Base-by-base conservation (phyloP, 2,329 filamentous ascomycete genomes). In the Ceratocystis huliohia region DNA sequence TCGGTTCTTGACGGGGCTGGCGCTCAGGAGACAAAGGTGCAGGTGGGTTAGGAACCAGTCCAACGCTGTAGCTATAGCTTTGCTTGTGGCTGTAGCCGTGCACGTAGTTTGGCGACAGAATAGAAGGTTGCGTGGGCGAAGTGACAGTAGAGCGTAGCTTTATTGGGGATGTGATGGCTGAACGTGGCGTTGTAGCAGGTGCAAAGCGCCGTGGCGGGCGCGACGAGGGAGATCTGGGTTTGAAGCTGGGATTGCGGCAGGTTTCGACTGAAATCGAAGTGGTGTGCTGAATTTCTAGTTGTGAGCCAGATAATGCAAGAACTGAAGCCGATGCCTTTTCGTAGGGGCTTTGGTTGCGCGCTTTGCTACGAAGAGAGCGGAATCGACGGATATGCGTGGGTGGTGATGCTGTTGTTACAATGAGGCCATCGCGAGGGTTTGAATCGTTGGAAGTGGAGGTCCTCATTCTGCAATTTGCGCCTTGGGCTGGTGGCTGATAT, bases 261-360 rank as follows among this genome's bases (percentile, higher is more conserved):
- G 53, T 37, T 59, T 59, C 53, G n/a, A 67, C 62, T 8, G 62
- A 64, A 45, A 67, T 41, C 5, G 44, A 64, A 20, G 66, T 67
- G 37, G 66, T 64, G 33, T 67, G 66, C 8, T 67, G 62, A 22
- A 67, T 67, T 63, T 67, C 66, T 15, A 67, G 50, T 5, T 63
- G 65, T 33, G 65, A 57, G 7, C 59, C 20, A 53, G 59, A 37
- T 22, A n/a, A 17, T 4, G 28, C 28, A 13, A 59, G 28, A 20
- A 46, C 28, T 61, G 61, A 64, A 13, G 65, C 45, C 7, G 65
- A 45, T 6, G 65, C 56, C 5, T 50, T 33, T 44, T 61, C 66
- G 53, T 62, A 65, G 28, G 61, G 61, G 25, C 59, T 53, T 33
- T 25, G 61, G 4, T 30, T 25, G 30, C 41, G 66, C 5, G n/a